A percentile compares a stretch with the other conserved stretches of the same genome.
phyloP scores from a whole-genome alignment of 2,329 filamentous ascomycete species.

The Ascomycota sp. region DNA sequence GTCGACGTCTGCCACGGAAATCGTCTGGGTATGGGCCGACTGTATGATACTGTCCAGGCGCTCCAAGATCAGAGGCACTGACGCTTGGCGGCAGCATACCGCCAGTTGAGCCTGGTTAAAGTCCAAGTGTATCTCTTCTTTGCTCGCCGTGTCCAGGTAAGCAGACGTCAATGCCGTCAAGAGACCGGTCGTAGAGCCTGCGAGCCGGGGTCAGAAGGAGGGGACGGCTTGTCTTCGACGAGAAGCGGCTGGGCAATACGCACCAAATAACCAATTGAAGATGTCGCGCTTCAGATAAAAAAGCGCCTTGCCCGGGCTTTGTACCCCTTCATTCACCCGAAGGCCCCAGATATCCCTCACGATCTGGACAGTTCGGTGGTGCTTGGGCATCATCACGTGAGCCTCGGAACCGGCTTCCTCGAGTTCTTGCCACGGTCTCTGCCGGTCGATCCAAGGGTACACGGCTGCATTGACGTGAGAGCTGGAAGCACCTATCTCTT shows the following conservation, averaged over 20 bases:
- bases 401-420: no score
- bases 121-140: constrained; percentile 10
- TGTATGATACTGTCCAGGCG: constrained; percentile 13
- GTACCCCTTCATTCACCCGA: constrained; percentile 22
- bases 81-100: constrained; percentile 11
- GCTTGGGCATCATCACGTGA: constrained; percentile 20
- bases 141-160: constrained; percentile 11
- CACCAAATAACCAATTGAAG: constrained; percentile 25
- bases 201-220: neutral
- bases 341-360: constrained; percentile 29
- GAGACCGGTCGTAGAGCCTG: constrained; percentile 6
- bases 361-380: constrained; percentile 19
- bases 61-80: constrained; percentile 13
- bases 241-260: constrained; percentile 5
- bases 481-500: neutral
- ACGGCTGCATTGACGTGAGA: constrained; percentile 1
- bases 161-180: constrained; percentile 10
- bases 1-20: constrained; percentile 8
- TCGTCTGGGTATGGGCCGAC: constrained; percentile 7
- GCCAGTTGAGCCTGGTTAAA: constrained; percentile 7
- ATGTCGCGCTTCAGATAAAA: constrained; percentile 18
- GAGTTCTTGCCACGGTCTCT: constrained; percentile 24
- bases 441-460: constrained; percentile 22
- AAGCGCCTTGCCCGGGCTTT: constrained; percentile 18
- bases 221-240: no score